Evolutionary conservation across 257 asterid species (phyloP).

Genomic region (Pogostemon cablin): DNA sequence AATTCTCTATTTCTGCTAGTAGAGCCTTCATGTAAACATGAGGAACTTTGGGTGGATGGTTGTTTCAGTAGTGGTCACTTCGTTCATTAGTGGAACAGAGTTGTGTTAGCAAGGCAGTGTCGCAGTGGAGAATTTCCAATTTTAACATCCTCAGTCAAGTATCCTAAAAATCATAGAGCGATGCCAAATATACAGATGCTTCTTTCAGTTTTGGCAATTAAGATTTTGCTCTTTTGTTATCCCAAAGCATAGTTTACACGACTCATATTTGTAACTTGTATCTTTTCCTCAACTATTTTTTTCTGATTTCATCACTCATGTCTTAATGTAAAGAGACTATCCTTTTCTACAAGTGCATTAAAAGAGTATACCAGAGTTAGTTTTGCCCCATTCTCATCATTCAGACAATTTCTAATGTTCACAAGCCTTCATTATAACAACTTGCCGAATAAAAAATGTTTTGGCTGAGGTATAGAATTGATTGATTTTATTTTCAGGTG

Average conservation of each 20-base stretch:
- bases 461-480: background rate
- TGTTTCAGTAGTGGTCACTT: background rate
- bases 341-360: background rate
- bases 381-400: background rate
- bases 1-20: background rate
- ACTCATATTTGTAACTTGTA: too few species aligned
- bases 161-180: background rate
- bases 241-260: too few species aligned
- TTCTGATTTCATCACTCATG: background rate
- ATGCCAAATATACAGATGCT: background rate
- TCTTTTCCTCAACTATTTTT: background rate
- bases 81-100: background rate
- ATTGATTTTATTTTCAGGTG: conserved; percentile 54
- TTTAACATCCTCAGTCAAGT: background rate
- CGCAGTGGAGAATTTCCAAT: background rate
- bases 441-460: conserved; percentile 5
- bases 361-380: conserved; percentile 10
- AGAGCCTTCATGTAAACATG: background rate
- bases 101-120: background rate
- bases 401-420: conserved; percentile 3
- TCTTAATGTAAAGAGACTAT: background rate
- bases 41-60: background rate
- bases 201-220: background rate
- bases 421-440: background rate
- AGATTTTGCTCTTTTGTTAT: too few species aligned